These are phyloP conservation scores for Raffaelea ambrosiae DNA, from an alignment of 2,329 filamentous ascomycete genomes.

Conservation along the genomic window DNA sequence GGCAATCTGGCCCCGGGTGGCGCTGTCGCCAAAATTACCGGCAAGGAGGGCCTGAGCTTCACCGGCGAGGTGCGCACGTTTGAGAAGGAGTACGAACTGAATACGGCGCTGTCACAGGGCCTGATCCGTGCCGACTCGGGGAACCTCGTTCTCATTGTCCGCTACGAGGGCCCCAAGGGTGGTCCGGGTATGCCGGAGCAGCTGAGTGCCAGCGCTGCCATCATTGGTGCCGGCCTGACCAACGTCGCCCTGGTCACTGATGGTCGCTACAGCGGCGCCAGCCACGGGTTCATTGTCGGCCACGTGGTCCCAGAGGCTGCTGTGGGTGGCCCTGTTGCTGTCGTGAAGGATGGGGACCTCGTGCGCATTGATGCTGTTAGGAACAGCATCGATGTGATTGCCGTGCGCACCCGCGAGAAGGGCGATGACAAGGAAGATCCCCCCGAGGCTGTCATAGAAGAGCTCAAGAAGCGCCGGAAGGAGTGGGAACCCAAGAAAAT, in stretches of 20 bases:
- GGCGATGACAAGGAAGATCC: slow-evolving; percentile 9
- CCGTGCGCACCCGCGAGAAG: slow-evolving; percentile 35
- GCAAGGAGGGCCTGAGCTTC: slow-evolving; percentile 83
- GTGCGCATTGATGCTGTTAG: slow-evolving; percentile 80
- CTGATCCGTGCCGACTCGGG: slow-evolving; percentile 45
- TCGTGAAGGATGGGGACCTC: slow-evolving; percentile 71
- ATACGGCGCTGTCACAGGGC: slow-evolving; percentile 61
- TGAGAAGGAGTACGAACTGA: slow-evolving; percentile 73
- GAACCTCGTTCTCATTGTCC: slow-evolving; percentile 81
- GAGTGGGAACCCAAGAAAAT: slow-evolving; percentile 60
- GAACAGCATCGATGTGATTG: slow-evolving; percentile 61
- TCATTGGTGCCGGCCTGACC: slow-evolving; percentile 83
- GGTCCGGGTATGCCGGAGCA: slow-evolving; percentile 97
- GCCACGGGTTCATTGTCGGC: slow-evolving; percentile 87
- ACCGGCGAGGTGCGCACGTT: slow-evolving; percentile 76
- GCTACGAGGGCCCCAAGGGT: slow-evolving; percentile 89
- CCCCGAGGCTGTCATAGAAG: slow-evolving; percentile 26
- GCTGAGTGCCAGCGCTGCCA: slow-evolving; percentile 75
- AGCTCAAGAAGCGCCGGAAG: slow-evolving; percentile 51
- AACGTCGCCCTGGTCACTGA: slow-evolving; percentile 91
- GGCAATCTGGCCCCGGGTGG: slow-evolving; percentile 85
- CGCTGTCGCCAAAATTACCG: slow-evolving; percentile 92
- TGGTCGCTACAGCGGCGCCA: slow-evolving; percentile 79
- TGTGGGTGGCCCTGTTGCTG: slow-evolving; percentile 77
- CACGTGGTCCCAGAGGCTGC: slow-evolving; percentile 89